Evolutionary conservation across 2,329 filamentous ascomycete species (phyloP).

Genomic region (Trichoderma cornu-damae): DNA sequence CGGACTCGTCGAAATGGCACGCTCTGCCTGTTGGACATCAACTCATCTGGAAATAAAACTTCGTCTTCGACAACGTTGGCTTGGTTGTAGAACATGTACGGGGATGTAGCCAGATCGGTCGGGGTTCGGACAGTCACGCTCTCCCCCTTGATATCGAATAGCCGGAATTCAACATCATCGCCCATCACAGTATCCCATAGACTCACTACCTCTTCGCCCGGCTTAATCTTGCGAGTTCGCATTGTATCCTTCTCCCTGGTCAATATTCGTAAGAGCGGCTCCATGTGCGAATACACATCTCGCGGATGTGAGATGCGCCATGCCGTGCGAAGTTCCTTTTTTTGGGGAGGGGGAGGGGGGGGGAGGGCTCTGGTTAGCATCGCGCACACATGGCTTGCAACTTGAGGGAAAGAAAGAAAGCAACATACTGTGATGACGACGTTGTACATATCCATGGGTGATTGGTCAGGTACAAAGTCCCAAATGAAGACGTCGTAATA

Average conservation of each 20-base stretch:
- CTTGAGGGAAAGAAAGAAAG: too few species aligned
- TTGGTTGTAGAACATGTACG: conserved; percentile 28
- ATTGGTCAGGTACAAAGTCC: conserved; percentile 25
- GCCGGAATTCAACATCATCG: conserved; percentile 20
- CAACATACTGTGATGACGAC: conserved; percentile 19
- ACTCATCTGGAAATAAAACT: conserved; percentile 27
- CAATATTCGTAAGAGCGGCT: conserved; percentile 23
- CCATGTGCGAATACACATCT: conserved; percentile 26
- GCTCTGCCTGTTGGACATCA: conserved; percentile 15
- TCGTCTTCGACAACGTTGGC: conserved; percentile 25
- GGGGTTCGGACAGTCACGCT: conserved; percentile 9
- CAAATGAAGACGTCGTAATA: conserved; percentile 30
- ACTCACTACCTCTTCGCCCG: conserved; percentile 23
- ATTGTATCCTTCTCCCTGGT: conserved; percentile 24
- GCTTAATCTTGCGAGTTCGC: conserved; percentile 25
- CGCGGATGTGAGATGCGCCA: conserved; percentile 24
- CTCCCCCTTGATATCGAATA: conserved; percentile 18
- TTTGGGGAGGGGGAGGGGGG: too few species aligned
- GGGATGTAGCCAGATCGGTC: background rate
- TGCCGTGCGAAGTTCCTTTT: conserved; percentile 27
- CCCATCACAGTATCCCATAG: conserved; percentile 26
- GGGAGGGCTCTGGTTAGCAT: background rate
- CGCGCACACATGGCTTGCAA: background rate
- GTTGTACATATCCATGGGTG: conserved; percentile 22
- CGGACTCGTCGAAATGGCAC: conserved; percentile 24